Percentiles rank a stretch among this genome's conserved stretches.
Evolutionary conservation across 768 basidiomycete species (phyloP).

Genomic region (Dacryopinax spathularia): DNA sequence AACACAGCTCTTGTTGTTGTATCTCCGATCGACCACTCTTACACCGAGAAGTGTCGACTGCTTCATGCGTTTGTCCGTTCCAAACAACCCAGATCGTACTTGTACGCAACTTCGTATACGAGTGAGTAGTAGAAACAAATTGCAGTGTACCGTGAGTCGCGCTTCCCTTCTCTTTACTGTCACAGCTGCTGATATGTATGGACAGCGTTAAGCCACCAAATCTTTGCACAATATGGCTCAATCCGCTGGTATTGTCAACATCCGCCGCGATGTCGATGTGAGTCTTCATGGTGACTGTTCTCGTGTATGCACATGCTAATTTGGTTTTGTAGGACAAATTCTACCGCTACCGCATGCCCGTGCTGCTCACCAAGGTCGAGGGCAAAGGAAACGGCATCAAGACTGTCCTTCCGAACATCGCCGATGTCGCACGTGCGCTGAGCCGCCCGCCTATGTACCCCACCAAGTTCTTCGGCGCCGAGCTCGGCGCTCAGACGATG

Average conservation of each 20-base stretch:
- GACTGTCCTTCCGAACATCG: constrained; percentile 97
- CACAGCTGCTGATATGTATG: neutral
- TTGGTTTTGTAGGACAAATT: constrained; percentile 54
- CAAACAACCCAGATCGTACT: neutral
- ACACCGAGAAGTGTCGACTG: neutral
- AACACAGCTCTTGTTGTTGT: neutral
- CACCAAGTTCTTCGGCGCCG: constrained; percentile 98
- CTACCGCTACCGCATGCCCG: constrained; percentile 95
- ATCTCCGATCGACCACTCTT: neutral
- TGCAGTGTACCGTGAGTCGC: neutral
- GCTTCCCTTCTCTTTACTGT: neutral
- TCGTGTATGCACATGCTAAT: neutral
- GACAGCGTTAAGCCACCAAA: neutral
- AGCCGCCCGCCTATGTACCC: constrained; percentile 87
- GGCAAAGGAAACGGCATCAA: constrained; percentile 99
- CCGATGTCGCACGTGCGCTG: constrained; percentile 89
- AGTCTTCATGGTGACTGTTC: constrained; percentile 6
- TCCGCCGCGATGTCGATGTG: constrained; percentile 81
- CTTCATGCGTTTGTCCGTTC: constrained; percentile 1
- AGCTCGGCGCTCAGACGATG: constrained; percentile 93
- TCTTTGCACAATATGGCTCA: constrained; percentile 58
- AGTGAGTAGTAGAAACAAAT: neutral
- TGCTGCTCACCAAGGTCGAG: constrained; percentile 90
- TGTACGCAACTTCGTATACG: constrained; percentile 4
- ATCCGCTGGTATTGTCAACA: constrained; percentile 62